Conservation (phyloP, 495 filamentous ascomycete genomes). For the Neurospora sp. region DNA sequence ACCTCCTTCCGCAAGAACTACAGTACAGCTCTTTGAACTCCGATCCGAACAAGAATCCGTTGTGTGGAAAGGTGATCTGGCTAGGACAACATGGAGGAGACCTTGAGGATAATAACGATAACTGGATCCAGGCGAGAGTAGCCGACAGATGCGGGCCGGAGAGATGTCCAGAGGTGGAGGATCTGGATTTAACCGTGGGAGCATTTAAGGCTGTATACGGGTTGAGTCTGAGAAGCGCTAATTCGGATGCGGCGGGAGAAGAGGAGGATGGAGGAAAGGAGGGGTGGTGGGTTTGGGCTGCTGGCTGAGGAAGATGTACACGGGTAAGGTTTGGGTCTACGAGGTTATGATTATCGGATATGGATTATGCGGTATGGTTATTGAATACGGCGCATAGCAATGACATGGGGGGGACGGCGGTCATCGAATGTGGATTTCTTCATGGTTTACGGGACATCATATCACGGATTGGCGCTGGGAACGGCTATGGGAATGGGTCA, state of each 20-base stretch:
- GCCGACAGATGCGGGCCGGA: slow-evolving; percentile 56
- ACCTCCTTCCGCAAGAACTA: neutral
- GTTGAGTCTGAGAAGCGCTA: slow-evolving; percentile 45
- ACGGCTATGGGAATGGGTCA: neutral
- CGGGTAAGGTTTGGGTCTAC: neutral
- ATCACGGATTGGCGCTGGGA: neutral
- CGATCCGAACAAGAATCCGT: slow-evolving; percentile 59
- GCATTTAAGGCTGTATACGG: slow-evolving; percentile 53
- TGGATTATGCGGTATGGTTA: neutral
- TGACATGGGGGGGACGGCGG: neutral
- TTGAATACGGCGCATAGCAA: neutral
- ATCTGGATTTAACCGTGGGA: slow-evolving; percentile 54
- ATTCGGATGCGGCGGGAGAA: slow-evolving; percentile 51
- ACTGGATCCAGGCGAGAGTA: slow-evolving; percentile 52
- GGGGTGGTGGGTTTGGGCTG: neutral
- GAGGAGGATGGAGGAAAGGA: neutral
- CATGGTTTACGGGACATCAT: neutral
- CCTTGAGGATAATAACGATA: slow-evolving; percentile 24
- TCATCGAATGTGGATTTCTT: neutral
- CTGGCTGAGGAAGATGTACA: neutral
- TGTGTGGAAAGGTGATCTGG: slow-evolving; percentile 57
- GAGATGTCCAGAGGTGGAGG: slow-evolving; percentile 45
- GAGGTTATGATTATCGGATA: neutral
- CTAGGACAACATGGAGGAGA: slow-evolving; percentile 31
- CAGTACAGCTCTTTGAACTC: slow-evolving; percentile 15